Percentiles rank a stretch among this genome's conserved stretches.
Conservation (phyloP, 495 filamentous ascomycete genomes). For the Podospora pseudoanserina region DNA sequence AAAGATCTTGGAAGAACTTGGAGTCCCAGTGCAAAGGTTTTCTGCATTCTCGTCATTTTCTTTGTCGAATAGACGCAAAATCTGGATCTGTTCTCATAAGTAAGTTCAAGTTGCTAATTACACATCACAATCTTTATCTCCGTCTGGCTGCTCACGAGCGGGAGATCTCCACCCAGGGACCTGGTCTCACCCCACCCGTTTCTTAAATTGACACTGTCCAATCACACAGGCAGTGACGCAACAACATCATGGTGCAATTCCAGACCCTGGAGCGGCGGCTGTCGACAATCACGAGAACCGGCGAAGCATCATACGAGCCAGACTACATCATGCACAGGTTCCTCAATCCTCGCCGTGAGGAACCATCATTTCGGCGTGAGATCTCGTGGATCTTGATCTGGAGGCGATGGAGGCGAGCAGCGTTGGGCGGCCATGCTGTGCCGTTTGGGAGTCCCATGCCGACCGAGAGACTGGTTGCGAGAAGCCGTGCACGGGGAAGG, state of each 20-base stretch:
- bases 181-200: neutral
- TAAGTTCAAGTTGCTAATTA: neutral
- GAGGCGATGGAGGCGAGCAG: neutral
- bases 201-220: neutral
- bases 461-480: neutral
- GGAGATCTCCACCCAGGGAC: neutral
- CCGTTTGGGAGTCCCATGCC: neutral
- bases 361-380: neutral
- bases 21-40: no score
- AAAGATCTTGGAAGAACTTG: no score
- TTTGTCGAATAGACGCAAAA: no score
- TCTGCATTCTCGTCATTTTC: no score
- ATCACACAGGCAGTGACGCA: neutral
- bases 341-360: neutral
- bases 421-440: neutral
- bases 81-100: neutral
- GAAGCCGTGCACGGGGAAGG: conserved; percentile 2
- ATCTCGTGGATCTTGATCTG: neutral
- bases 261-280: neutral
- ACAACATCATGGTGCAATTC: neutral
- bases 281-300: neutral
- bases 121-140: neutral
- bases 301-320: neutral
- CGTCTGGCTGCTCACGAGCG: neutral
- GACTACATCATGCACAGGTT: neutral